Conservation (phyloP, 2,329 filamentous ascomycete species). For the Pseudonectria foliicola region DNA sequence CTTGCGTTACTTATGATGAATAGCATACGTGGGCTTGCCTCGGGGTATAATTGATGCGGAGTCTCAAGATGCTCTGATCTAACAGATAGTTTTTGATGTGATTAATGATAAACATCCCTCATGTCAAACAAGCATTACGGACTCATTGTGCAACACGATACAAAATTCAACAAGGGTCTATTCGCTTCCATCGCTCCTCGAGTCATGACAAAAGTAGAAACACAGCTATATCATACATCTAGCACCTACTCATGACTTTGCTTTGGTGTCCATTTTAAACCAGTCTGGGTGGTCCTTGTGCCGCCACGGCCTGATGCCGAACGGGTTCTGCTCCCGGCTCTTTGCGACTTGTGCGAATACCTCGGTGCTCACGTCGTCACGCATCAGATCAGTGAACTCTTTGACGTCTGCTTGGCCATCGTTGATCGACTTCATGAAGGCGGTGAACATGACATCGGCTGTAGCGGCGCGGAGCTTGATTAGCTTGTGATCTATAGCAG, state of each 20-base stretch:
- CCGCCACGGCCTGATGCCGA: constrained; percentile 52
- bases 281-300: constrained; percentile 54
- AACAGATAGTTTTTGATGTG: no score
- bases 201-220: no score
- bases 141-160: no score
- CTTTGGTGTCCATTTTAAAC: constrained; percentile 31
- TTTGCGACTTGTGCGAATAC: constrained; percentile 45
- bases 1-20: no score
- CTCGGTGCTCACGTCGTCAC: constrained; percentile 38
- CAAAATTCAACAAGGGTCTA: no score
- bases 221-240: not conserved
- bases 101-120: no score
- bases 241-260: constrained; percentile 12
- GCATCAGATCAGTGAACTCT: constrained; percentile 42
- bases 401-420: constrained; percentile 44
- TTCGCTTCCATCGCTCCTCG: no score
- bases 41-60: no score
- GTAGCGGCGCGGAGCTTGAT: constrained; percentile 7
- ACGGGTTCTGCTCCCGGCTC: constrained; percentile 47
- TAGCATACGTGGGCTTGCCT: no score
- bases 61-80: no score
- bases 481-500: constrained; percentile 1
- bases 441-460: constrained; percentile 45
- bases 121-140: no score
- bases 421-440: constrained; percentile 41